These are phyloP conservation scores for Flaveria floridana DNA, from an alignment of 140 eudicot genomes.

Conservation along the genomic window DNA sequence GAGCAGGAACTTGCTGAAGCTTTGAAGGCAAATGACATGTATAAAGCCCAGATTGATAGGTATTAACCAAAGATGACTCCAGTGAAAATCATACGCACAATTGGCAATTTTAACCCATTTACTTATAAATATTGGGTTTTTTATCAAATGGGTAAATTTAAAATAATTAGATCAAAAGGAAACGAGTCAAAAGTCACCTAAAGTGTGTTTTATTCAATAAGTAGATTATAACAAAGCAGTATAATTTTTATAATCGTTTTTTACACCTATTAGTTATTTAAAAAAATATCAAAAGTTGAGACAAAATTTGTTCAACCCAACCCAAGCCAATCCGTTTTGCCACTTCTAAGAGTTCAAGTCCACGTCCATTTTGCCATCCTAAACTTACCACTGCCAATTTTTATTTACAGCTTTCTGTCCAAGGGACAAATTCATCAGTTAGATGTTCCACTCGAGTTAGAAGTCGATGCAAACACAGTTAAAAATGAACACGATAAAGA, in stretches of 20 bases:
- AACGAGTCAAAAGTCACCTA: constrained; percentile 4
- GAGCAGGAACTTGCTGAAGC: constrained; percentile 65
- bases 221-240: neutral
- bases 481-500: constrained; percentile 35
- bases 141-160: neutral
- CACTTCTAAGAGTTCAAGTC: neutral
- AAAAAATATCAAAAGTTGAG: neutral
- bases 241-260: neutral
- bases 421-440: constrained; percentile 21
- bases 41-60: constrained; percentile 60
- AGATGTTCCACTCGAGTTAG: constrained; percentile 18
- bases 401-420: constrained; percentile 39
- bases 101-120: neutral
- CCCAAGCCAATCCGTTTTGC: neutral
- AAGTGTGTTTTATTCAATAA: neutral
- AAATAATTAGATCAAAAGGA: constrained; percentile 5
- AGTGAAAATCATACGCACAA: neutral
- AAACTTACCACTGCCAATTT: constrained; percentile 9
- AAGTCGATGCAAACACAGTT: constrained; percentile 15
- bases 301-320: neutral
- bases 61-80: constrained; percentile 20
- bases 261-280: neutral
- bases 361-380: neutral
- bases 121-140: neutral
- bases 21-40: constrained; percentile 60